These are phyloP conservation scores for Dryas drummondii DNA, from an alignment of 306 rosid species.

Conservation along the genomic window DNA sequence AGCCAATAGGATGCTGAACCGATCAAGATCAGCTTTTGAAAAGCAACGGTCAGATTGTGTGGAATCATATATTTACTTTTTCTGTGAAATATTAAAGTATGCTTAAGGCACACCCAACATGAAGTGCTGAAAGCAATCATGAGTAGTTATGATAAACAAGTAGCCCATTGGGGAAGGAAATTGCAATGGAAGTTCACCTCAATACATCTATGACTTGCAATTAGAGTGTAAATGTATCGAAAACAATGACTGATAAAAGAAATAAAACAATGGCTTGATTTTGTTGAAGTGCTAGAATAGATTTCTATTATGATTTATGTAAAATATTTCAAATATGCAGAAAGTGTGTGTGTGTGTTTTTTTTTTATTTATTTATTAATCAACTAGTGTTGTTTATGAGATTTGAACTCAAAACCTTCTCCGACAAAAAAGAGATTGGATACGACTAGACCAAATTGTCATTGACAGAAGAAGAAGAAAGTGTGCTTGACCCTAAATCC, in stretches of 20 bases:
- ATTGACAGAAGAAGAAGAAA: no score
- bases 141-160: background rate
- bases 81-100: background rate
- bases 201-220: background rate
- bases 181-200: background rate
- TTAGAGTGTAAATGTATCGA: background rate
- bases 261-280: background rate
- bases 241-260: background rate
- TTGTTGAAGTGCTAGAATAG: background rate
- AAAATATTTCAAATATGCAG: no score
- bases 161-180: background rate
- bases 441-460: no score
- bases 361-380: no score
- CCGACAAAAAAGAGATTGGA: no score
- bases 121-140: background rate
- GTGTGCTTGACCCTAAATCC: no score
- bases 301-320: background rate
- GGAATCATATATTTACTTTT: background rate
- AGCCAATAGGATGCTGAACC: no score
- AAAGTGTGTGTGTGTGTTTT: no score
- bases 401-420: no score
- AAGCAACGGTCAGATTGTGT: background rate
- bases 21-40: conserved; percentile 13
- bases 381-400: no score
- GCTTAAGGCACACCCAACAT: background rate